phyloP scores from a whole-genome alignment of 805 yeast genomes.

The Ogataea naganishii region DNA sequence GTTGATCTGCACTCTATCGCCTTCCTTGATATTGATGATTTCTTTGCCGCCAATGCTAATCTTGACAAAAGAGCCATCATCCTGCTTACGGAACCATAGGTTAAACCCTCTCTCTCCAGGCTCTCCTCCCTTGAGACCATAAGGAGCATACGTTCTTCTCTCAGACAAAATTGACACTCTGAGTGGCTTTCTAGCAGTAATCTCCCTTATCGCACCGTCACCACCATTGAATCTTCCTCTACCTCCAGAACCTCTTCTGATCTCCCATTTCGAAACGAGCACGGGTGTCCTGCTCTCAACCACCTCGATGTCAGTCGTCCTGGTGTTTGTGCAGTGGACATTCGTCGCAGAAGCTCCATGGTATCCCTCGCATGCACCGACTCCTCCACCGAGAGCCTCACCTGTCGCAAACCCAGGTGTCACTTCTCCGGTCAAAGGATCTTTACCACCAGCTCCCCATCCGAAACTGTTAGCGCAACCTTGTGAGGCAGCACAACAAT shows the following conservation, averaged over 20 bases:
- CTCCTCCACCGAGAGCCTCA: slow-evolving; percentile 48
- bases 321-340: slow-evolving; percentile 46
- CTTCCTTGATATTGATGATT: slow-evolving; percentile 16
- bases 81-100: slow-evolving; percentile 14
- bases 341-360: slow-evolving; percentile 39
- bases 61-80: slow-evolving; percentile 11
- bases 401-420: slow-evolving; percentile 43
- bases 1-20: slow-evolving; percentile 22
- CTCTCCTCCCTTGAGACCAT: slow-evolving; percentile 35
- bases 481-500: slow-evolving; percentile 49
- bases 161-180: slow-evolving; percentile 35
- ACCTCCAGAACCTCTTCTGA: slow-evolving; percentile 41
- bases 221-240: slow-evolving; percentile 37
- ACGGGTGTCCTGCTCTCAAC: slow-evolving; percentile 45
- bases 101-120: slow-evolving; percentile 32
- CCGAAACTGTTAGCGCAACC: slow-evolving; percentile 53
- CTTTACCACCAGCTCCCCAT: slow-evolving; percentile 40
- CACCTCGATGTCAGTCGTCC: slow-evolving; percentile 46
- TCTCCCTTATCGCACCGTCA: slow-evolving; percentile 38
- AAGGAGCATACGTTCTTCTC: slow-evolving; percentile 36
- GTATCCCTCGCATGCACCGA: slow-evolving; percentile 42
- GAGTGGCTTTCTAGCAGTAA: slow-evolving; percentile 24
- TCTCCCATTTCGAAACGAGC: slow-evolving; percentile 33
- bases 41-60: slow-evolving; percentile 22
- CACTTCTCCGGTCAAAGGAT: slow-evolving; percentile 26